A percentile compares a stretch with the other conserved stretches of the same genome.
Evolutionary conservation across 345 rosid species (phyloP).

Genomic region (Eucalyptus viminalis): DNA sequence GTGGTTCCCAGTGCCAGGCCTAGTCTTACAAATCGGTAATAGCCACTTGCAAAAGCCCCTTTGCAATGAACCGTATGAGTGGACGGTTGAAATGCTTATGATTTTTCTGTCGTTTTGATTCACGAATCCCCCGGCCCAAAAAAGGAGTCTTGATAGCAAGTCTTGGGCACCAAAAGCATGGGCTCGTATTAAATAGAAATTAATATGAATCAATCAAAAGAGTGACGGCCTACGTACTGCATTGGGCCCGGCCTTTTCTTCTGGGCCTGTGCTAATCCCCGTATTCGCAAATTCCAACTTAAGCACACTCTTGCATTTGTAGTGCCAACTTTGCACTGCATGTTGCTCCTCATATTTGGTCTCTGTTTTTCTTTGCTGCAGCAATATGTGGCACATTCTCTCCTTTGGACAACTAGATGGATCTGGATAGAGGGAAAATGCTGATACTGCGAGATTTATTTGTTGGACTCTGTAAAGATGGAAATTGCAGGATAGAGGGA

Average conservation of each 20-base stretch:
- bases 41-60: too few species aligned
- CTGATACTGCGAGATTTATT: background rate
- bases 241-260: too few species aligned
- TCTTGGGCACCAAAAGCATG: too few species aligned
- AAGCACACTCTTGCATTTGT: background rate
- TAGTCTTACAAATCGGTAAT: background rate
- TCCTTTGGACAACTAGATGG: constrained; percentile 80
- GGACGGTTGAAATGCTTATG: too few species aligned
- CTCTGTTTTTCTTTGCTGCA: constrained; percentile 10
- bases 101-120: too few species aligned
- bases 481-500: background rate
- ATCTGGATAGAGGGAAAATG: constrained; percentile 27
- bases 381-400: constrained; percentile 90
- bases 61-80: too few species aligned
- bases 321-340: background rate
- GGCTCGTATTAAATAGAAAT: too few species aligned
- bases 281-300: background rate
- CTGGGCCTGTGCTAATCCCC: background rate
- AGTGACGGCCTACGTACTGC: too few species aligned
- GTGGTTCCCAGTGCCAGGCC: too few species aligned
- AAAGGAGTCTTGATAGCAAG: too few species aligned
- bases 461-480: background rate
- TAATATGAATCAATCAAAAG: too few species aligned
- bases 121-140: too few species aligned
- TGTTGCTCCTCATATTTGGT: background rate